A percentile compares a stretch with the other conserved stretches of the same genome.
phyloP scores from a whole-genome alignment of 2,329 filamentous ascomycete species.

The Botrytis hyacinthi region DNA sequence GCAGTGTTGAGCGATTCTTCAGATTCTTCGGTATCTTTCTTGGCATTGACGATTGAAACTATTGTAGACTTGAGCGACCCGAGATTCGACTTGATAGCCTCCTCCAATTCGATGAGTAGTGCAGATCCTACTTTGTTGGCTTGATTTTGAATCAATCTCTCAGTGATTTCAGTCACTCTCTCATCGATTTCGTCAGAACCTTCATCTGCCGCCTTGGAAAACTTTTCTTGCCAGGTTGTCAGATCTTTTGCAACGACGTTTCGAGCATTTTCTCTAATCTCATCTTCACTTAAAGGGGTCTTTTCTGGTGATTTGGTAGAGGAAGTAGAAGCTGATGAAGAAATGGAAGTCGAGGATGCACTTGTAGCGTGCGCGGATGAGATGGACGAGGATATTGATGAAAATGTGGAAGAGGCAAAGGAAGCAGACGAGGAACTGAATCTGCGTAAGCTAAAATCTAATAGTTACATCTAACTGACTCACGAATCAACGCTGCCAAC shows the following conservation, averaged over 20 bases:
- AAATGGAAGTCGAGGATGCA: constrained; percentile 19
- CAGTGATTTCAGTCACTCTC: constrained; percentile 68
- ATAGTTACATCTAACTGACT: constrained; percentile 25
- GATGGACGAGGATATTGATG: constrained; percentile 34
- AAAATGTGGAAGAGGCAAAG: constrained; percentile 33
- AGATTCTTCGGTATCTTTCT: constrained; percentile 48
- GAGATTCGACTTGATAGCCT: constrained; percentile 63
- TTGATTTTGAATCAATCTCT: constrained; percentile 62
- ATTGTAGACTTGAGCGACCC: constrained; percentile 66
- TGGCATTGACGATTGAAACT: constrained; percentile 54
- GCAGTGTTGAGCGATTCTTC: constrained; percentile 51
- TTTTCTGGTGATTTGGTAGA: constrained; percentile 35
- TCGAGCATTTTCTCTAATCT: constrained; percentile 56
- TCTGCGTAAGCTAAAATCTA: constrained; percentile 23
- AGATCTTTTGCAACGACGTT: constrained; percentile 76
- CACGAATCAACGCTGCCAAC: constrained; percentile 54
- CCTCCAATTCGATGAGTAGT: constrained; percentile 66
- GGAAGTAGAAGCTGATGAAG: constrained; percentile 29
- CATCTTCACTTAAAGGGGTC: constrained; percentile 45
- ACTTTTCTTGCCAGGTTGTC: constrained; percentile 82
- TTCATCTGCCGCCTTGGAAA: constrained; percentile 79
- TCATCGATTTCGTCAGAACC: constrained; percentile 67
- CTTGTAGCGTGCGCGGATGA: constrained; percentile 30
- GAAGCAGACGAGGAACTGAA: constrained; percentile 36
- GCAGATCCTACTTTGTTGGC: constrained; percentile 64